Conservation (phyloP, 1,139 yeast species). For the Yamadazyma aaseri region DNA sequence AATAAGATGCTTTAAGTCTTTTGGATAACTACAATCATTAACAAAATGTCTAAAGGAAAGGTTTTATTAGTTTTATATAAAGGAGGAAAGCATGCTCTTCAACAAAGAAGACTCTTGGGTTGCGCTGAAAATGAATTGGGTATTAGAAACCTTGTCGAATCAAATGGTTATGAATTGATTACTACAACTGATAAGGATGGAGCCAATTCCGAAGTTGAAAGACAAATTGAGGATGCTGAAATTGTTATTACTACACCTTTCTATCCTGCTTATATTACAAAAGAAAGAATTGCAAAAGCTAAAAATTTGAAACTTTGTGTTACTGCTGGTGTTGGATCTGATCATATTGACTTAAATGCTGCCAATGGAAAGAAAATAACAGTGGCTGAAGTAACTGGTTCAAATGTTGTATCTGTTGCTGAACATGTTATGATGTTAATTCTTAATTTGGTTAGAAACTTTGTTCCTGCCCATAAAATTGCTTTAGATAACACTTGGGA, state of each 20-base stretch:
- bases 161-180: slow-evolving; percentile 65
- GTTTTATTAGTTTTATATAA: slow-evolving; percentile 57
- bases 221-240: slow-evolving; percentile 68
- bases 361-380: slow-evolving; percentile 64
- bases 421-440: slow-evolving; percentile 81
- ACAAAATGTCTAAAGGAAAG: slow-evolving; percentile 28
- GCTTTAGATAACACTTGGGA: slow-evolving; percentile 66
- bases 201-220: slow-evolving; percentile 54
- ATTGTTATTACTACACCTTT: slow-evolving; percentile 80
- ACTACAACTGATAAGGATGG: slow-evolving; percentile 69
- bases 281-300: slow-evolving; percentile 66
- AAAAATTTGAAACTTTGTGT: slow-evolving; percentile 69
- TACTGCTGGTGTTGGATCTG: slow-evolving; percentile 87
- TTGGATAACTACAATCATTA: no score
- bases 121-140: slow-evolving; percentile 78
- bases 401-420: slow-evolving; percentile 78
- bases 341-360: slow-evolving; percentile 73
- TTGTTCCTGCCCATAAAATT: slow-evolving; percentile 76
- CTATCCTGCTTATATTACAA: slow-evolving; percentile 76
- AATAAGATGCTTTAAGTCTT: no score
- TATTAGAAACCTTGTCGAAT: slow-evolving; percentile 60
- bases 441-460: slow-evolving; percentile 69
- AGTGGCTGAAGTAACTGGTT: slow-evolving; percentile 80
- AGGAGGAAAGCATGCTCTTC: slow-evolving; percentile 57
- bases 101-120: slow-evolving; percentile 64